Base-by-base conservation (phyloP, 1,284 basidiomycete species). In the Naganishia cerealis region DNA sequence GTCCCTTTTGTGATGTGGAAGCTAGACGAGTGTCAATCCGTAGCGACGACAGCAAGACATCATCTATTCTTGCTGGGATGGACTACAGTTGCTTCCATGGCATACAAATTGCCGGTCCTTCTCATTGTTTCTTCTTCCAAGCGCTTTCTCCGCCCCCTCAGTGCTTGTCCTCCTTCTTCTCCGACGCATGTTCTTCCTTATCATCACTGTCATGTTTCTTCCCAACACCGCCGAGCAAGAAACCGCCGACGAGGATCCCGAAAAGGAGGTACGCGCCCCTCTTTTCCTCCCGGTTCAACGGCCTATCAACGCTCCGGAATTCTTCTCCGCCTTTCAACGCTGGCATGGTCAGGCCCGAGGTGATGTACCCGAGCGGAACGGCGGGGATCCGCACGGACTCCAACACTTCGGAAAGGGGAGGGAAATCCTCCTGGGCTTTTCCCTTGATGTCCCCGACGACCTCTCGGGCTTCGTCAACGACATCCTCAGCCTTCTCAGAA, bases 251-350 rank as follows among this genome's bases (percentile, higher is more conserved):
- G 9, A 88, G 69, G 36, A 87, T 79, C 56, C 85, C 86, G 16
- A 84, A 78, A 36, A 89, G 78, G 21, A 84, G 74, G 78, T 82
- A 87, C 4, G 85, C 75, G 1, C 88, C 88, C 42, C 68, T 80
- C 68, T 75, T 78, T 77, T 89, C 87, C 50, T 86, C 83, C 18
- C 73, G 74, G 70, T 84, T 83, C 67, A 89, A 75, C 5, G 83
- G 80, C 69, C 85, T 80, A 56, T 79, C 76, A 54, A 80, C 74
- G 12, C 73, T 72, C 70, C 80, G 79, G 72, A 77, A 79, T 52
- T 77, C 71, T 21, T 69, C 67, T 38, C 70, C 65, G 9, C 59
- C 65, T 24, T 69, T 66, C 6, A 68, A 67, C 54, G 73, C 70
- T 10, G 76, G 72, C 36, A 70, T 50, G 21, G 68, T 72, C 53